Evolutionary conservation across 2,329 filamentous ascomycete genomes (phyloP).

Genomic region (Catunica adiposa): DNA sequence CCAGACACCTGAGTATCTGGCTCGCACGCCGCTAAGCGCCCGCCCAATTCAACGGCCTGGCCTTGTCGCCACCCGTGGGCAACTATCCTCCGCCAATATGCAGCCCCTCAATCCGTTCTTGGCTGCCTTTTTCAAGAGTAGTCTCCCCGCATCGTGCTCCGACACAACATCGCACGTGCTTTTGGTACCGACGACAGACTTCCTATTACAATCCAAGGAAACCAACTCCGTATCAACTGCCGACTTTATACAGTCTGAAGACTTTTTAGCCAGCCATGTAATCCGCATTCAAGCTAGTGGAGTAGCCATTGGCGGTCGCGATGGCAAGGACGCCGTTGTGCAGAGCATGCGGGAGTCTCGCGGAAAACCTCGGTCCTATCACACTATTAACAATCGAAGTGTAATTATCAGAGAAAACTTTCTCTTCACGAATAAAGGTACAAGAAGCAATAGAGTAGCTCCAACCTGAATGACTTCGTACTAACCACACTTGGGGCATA

Average conservation of each 20-base stretch:
- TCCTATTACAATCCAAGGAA: conserved; percentile 75
- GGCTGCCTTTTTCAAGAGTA: conserved; percentile 95
- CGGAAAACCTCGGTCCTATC: conserved; percentile 86
- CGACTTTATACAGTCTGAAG: conserved; percentile 75
- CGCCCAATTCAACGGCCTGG: background rate
- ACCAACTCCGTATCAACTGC: conserved; percentile 65
- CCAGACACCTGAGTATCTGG: background rate
- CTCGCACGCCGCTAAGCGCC: background rate
- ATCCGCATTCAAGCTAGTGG: conserved; percentile 55
- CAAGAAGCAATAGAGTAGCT: background rate
- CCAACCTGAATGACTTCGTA: background rate
- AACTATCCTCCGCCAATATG: conserved; percentile 34
- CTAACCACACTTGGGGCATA: too few relatives aligned
- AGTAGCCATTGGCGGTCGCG: conserved; percentile 36
- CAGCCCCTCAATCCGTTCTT: conserved; percentile 98
- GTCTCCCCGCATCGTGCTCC: conserved; percentile 76
- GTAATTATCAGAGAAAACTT: conserved; percentile 87
- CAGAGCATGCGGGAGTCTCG: conserved; percentile 67
- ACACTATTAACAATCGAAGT: conserved; percentile 80
- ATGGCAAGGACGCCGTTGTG: conserved; percentile 22
- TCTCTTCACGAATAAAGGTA: conserved; percentile 93
- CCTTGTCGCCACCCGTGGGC: background rate
- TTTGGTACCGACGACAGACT: conserved; percentile 84
- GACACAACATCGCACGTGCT: conserved; percentile 85
- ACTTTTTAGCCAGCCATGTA: conserved; percentile 94